Conservation (phyloP, 176 grass and related monocot genomes). For the Zea mays region Zm-B73-REFERENCE-NAM-5.0 NC_050099.1:79356501-79357000, state of each 20-base stretch:
- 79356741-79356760: neutral
- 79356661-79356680: neutral
- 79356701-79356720: neutral
- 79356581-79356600: neutral
- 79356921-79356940: slow-evolving; percentile 12
- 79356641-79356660: slow-evolving; percentile 7
- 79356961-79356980: neutral
- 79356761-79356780: neutral
- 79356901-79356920: neutral
- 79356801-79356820: neutral
- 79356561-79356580: slow-evolving; percentile 1
- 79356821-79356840: slow-evolving; percentile 12
- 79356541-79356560: neutral
- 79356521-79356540: neutral
- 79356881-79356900: neutral
- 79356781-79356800: neutral
- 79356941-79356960: slow-evolving; percentile 10
- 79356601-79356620: neutral
- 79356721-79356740: neutral
- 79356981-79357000: slow-evolving; percentile 11
- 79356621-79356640: neutral
- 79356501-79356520: slow-evolving; percentile 18
- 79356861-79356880: neutral
- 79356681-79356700: slow-evolving; percentile 21
- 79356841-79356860: neutral